Conservation (phyloP, 192 early-diverging fungal genomes). For the Umbelopsis isabellina region DNA sequence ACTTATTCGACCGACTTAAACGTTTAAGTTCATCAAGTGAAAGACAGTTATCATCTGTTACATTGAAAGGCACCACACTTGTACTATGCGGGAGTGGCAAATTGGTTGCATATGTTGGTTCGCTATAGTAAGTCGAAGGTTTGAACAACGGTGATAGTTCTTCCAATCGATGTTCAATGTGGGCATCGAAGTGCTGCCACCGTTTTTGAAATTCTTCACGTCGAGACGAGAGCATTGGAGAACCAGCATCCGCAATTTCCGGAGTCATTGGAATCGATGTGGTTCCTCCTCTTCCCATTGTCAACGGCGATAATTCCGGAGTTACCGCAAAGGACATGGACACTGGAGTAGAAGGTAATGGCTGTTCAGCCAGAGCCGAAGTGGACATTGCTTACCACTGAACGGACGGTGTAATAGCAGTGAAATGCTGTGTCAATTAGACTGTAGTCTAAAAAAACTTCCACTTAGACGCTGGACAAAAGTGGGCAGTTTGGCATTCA, state of each 20-base stretch:
- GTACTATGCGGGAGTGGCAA: conserved; percentile 19
- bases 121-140: conserved; percentile 14
- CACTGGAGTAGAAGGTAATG: conserved; percentile 16
- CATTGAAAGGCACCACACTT: not conserved
- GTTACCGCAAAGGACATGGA: conserved; percentile 20
- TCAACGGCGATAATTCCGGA: conserved; percentile 21
- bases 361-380: conserved; percentile 22
- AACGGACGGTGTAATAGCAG: not conserved
- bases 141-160: conserved; percentile 5
- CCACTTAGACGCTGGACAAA: too few relatives aligned
- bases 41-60: conserved; percentile 15
- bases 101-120: conserved; percentile 17
- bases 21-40: conserved; percentile 17
- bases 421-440: not conserved
- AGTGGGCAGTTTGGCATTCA: too few relatives aligned
- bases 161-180: conserved; percentile 6
- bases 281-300: conserved; percentile 1
- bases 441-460: too few relatives aligned
- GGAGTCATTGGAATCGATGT: conserved; percentile 21
- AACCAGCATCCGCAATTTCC: conserved; percentile 14
- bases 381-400: conserved; percentile 12
- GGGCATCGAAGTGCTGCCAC: conserved; percentile 6
- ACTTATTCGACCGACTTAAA: conserved; percentile 11
- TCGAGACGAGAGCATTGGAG: not conserved
- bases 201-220: conserved; percentile 21